phyloP scores from a whole-genome alignment of 2,329 filamentous ascomycete genomes.

The Rutstroemia sp. region DNA sequence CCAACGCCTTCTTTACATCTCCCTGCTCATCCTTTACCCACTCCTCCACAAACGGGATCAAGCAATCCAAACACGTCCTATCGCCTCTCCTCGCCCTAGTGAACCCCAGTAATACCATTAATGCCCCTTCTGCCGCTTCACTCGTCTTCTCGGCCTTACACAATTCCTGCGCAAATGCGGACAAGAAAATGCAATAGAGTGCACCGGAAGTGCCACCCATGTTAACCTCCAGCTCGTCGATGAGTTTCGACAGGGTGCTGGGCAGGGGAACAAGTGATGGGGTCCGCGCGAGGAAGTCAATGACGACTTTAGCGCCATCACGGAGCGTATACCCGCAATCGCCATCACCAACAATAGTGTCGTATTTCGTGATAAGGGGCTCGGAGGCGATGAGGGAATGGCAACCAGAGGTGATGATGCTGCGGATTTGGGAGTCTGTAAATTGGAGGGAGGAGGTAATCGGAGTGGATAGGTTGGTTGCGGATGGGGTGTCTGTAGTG shows the following conservation, averaged over 20 bases:
- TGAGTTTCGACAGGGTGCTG: constrained; percentile 18
- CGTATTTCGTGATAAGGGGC: constrained; percentile 45
- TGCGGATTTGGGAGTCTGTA: constrained; percentile 14
- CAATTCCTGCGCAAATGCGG: constrained; percentile 17
- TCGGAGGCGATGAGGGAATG: constrained; percentile 33
- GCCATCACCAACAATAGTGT: constrained; percentile 32
- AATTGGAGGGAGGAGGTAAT: constrained; percentile 12
- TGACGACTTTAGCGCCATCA: constrained; percentile 21
- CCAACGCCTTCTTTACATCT: constrained; percentile 38
- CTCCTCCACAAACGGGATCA: constrained; percentile 29
- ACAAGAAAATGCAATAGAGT: constrained; percentile 28
- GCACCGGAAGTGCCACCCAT: constrained; percentile 31
- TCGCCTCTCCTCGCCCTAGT: constrained; percentile 27
- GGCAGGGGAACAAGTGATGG: constrained; percentile 14
- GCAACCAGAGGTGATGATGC: constrained; percentile 18
- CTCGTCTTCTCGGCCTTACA: background rate
- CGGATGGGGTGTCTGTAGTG: background rate
- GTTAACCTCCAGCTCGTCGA: constrained; percentile 24
- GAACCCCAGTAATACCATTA: constrained; percentile 22
- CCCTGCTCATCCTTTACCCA: constrained; percentile 29
- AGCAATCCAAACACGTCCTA: constrained; percentile 28
- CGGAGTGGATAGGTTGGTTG: background rate
- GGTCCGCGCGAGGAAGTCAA: constrained; percentile 26
- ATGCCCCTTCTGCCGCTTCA: background rate
- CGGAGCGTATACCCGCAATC: constrained; percentile 28